These are phyloP conservation scores for Fusarium stilboides DNA, from an alignment of 2,329 filamentous ascomycete genomes.

Conservation along the genomic window DNA sequence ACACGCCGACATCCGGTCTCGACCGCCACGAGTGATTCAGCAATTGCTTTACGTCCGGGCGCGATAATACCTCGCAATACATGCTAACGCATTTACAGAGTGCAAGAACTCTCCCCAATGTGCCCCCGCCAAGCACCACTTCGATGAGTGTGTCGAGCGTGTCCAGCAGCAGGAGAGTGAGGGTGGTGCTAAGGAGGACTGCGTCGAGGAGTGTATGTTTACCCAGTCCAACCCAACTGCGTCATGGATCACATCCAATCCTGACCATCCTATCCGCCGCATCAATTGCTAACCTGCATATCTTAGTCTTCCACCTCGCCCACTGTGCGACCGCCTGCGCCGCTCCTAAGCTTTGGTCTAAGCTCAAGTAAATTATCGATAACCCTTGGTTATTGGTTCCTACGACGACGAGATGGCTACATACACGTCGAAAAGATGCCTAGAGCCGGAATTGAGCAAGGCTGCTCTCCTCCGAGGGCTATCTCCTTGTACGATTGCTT, in stretches of 20 bases:
- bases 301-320: conserved; percentile 94
- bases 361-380: conserved; percentile 81
- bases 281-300: conserved; percentile 33
- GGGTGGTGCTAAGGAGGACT: conserved; percentile 88
- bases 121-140: conserved; percentile 94
- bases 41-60: conserved; percentile 27
- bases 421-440: conserved; percentile 46
- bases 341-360: conserved; percentile 93
- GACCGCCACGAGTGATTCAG: conserved; percentile 41
- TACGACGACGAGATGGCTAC: conserved; percentile 45
- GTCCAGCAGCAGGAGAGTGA: conserved; percentile 77
- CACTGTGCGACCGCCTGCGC: conserved; percentile 96
- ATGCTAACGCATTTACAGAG: conserved; percentile 69
- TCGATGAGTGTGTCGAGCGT: conserved; percentile 96
- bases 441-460: conserved; percentile 46
- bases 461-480: conserved; percentile 30
- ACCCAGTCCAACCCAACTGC: conserved; percentile 14
- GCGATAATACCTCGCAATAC: conserved; percentile 24
- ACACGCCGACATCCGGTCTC: conserved; percentile 4
- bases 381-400: conserved; percentile 35
- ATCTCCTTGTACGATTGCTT: conserved; percentile 47
- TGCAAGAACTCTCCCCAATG: conserved; percentile 91
- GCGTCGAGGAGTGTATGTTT: conserved; percentile 94
- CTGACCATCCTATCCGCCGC: not conserved
- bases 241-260: conserved; percentile 19